These are phyloP conservation scores for Linum usitatissimum DNA, from an alignment of 345 rosid species.

Conservation along the genomic window DNA sequence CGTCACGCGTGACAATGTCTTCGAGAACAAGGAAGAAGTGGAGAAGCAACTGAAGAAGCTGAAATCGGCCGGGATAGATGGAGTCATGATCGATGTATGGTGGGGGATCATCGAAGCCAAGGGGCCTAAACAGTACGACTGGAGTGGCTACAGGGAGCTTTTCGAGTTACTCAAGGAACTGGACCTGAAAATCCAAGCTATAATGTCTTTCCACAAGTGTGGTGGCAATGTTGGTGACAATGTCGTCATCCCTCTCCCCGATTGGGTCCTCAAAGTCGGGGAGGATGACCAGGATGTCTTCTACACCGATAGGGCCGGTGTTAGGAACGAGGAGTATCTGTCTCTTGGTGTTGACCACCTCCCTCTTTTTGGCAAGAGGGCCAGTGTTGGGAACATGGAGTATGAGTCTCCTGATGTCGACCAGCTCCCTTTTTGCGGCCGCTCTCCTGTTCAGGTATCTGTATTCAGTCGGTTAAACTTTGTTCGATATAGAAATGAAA, in stretches of 20 bases:
- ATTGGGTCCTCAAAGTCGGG: constrained; percentile 56
- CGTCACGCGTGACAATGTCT: constrained; percentile 41
- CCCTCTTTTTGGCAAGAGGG: too few relatives aligned
- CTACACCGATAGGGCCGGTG: constrained; percentile 48
- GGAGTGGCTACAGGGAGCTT: constrained; percentile 66
- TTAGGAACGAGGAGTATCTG: constrained; percentile 56
- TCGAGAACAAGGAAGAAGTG: constrained; percentile 27
- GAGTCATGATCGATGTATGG: constrained; percentile 81
- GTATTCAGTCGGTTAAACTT: too few relatives aligned
- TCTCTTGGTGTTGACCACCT: constrained; percentile 54
- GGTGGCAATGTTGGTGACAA: constrained; percentile 83
- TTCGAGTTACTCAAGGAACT: constrained; percentile 38
- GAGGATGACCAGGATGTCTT: constrained; percentile 50
- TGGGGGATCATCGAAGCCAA: constrained; percentile 71
- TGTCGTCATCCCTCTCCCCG: constrained; percentile 61
- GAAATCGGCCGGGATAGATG: constrained; percentile 54
- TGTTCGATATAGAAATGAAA: too few relatives aligned
- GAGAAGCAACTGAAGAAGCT: constrained; percentile 52
- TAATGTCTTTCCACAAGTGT: constrained; percentile 82
- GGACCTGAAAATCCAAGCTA: constrained; percentile 57
- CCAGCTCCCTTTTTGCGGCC: constrained; percentile 45
- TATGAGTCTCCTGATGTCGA: too few relatives aligned
- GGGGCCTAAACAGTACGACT: constrained; percentile 51
- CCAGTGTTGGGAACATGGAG: too few relatives aligned
- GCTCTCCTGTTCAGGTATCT: constrained; percentile 61